These are phyloP conservation scores for Talaromyces islandicus DNA, from an alignment of 2,329 filamentous ascomycete species.

Conservation along the genomic window DNA sequence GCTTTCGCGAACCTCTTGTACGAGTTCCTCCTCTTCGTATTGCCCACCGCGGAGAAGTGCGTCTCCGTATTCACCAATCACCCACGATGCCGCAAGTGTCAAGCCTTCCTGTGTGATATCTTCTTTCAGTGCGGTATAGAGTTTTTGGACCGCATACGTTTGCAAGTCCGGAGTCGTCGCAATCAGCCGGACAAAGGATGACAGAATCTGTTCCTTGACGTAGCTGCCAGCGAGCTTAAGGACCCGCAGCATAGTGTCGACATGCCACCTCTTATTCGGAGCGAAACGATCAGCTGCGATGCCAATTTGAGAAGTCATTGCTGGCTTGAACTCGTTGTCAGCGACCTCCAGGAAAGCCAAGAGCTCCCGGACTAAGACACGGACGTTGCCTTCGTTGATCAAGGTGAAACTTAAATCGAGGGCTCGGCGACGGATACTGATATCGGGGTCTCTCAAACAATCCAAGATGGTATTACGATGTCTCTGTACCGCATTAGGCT, in stretches of 20 bases:
- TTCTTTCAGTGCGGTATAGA: constrained; percentile 84
- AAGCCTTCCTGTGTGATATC: constrained; percentile 97
- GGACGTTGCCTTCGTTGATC: constrained; percentile 94
- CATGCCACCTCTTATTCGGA: constrained; percentile 96
- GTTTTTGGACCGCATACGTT: constrained; percentile 92
- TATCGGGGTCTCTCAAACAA: constrained; percentile 92
- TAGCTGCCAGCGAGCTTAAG: constrained; percentile 91
- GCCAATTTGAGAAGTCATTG: constrained; percentile 97
- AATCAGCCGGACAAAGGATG: constrained; percentile 91
- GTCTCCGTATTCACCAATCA: constrained; percentile 95
- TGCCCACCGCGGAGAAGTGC: constrained; percentile 80
- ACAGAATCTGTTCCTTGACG: constrained; percentile 95
- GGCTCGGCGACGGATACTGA: constrained; percentile 92
- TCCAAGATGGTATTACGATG: constrained; percentile 97
- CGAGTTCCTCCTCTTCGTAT: constrained; percentile 89
- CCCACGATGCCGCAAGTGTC: constrained; percentile 90
- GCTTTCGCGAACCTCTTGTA: constrained; percentile 73
- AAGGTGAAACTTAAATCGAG: constrained; percentile 95
- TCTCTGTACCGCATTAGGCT: constrained; percentile 93
- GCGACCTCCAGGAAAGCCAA: constrained; percentile 94
- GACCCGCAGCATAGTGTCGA: constrained; percentile 94
- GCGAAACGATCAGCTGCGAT: constrained; percentile 94
- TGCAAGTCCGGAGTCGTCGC: constrained; percentile 92
- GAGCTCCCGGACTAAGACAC: constrained; percentile 86
- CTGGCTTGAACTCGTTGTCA: constrained; percentile 97